A percentile compares a stretch with the other conserved stretches of the same genome.
Conservation (phyloP, 163 green algal genomes). For the Trebouxiophyceae sp. region DNA sequence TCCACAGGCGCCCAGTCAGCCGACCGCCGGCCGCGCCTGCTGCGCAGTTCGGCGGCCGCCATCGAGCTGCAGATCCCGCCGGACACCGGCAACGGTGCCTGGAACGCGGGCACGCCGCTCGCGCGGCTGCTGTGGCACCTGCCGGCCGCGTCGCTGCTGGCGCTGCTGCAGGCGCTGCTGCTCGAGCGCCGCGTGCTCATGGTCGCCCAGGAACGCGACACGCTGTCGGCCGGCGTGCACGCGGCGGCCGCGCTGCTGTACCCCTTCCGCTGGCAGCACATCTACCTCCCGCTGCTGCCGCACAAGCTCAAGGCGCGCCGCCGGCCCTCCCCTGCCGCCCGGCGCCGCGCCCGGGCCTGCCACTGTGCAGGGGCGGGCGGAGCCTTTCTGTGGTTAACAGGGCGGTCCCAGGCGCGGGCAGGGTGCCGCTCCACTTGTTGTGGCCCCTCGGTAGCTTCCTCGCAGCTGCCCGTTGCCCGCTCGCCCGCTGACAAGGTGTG, state of each 20-base stretch:
- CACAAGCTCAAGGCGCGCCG: slow-evolving; percentile 33
- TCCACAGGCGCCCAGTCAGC: too few relatives aligned
- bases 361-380: too few relatives aligned
- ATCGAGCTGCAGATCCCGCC: slow-evolving; percentile 58
- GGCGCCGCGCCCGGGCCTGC: background rate
- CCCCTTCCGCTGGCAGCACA: slow-evolving; percentile 75
- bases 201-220: slow-evolving; percentile 48
- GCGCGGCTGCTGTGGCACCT: slow-evolving; percentile 67
- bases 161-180: slow-evolving; percentile 34
- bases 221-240: slow-evolving; percentile 51
- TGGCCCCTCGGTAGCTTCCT: too few relatives aligned
- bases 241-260: slow-evolving; percentile 65
- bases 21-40: too few relatives aligned
- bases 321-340: background rate
- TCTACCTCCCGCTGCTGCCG: slow-evolving; percentile 76
- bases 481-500: too few relatives aligned
- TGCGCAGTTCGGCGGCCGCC: background rate
- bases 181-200: slow-evolving; percentile 72
- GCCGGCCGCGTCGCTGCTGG: slow-evolving; percentile 12
- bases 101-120: slow-evolving; percentile 54
- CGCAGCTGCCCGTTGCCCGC: too few relatives aligned
- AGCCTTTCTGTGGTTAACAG: too few relatives aligned
- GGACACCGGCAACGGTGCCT: slow-evolving; percentile 46
- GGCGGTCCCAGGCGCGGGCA: too few relatives aligned
- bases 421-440: too few relatives aligned